phyloP scores from a whole-genome alignment of 495 filamentous ascomycete species.

The Penicillium soppii region DNA sequence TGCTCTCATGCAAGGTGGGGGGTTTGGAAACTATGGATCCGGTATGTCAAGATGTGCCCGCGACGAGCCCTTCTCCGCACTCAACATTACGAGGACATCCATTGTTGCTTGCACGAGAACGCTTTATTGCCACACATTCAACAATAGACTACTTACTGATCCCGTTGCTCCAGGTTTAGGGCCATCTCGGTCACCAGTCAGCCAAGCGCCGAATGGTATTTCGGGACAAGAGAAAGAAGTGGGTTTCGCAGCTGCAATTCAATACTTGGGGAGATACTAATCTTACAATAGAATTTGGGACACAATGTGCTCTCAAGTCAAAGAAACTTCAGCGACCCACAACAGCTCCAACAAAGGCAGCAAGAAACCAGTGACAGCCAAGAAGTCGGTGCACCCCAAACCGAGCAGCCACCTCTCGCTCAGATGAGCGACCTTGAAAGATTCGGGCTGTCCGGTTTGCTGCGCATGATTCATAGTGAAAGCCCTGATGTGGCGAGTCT shows the following conservation, averaged over 20 bases:
- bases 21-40: constrained; percentile 57
- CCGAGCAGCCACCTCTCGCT: constrained; percentile 59
- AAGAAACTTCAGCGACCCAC: constrained; percentile 34
- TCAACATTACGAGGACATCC: too few species aligned
- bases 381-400: constrained; percentile 35
- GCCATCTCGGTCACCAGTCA: constrained; percentile 43
- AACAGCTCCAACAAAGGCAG: constrained; percentile 38
- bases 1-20: constrained; percentile 63
- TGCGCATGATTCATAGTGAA: constrained; percentile 74
- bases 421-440: constrained; percentile 79
- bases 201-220: constrained; percentile 40
- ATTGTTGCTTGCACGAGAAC: background rate
- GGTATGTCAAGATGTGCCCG: constrained; percentile 29
- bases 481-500: constrained; percentile 74
- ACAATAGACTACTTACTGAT: constrained; percentile 17
- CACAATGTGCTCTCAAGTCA: constrained; percentile 34
- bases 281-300: constrained; percentile 28
- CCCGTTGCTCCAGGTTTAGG: constrained; percentile 29
- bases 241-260: background rate
- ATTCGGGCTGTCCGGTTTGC: constrained; percentile 76
- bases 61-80: too few species aligned
- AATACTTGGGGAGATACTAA: background rate
- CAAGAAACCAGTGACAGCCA: constrained; percentile 40
- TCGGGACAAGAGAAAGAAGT: constrained; percentile 47
- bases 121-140: background rate